A percentile compares a stretch with the other conserved stretches of the same genome.
phyloP scores from a whole-genome alignment of 176 grass and related monocot genomes.

The Alopecurus myosuroides region DNA sequence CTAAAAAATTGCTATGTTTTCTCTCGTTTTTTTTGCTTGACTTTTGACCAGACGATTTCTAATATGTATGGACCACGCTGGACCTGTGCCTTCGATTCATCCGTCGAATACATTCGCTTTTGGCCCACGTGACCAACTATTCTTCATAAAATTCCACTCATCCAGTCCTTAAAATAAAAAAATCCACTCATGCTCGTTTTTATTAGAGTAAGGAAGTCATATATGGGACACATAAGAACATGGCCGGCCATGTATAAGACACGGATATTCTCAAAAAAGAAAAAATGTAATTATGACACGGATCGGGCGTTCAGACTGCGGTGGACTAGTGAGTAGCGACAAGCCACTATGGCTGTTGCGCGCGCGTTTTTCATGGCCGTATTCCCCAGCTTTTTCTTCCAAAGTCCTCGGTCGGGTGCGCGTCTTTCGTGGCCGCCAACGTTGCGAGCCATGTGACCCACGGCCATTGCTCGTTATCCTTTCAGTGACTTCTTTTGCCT shows the following conservation, averaged over 20 bases:
- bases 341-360: neutral
- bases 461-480: neutral
- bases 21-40: neutral
- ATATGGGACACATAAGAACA: too few species aligned
- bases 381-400: neutral
- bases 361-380: slow-evolving; percentile 4
- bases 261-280: too few species aligned
- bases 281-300: too few species aligned
- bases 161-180: too few species aligned
- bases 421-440: slow-evolving; percentile 6
- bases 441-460: neutral
- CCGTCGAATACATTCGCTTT: neutral
- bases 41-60: neutral
- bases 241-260: too few species aligned
- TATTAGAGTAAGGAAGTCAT: too few species aligned
- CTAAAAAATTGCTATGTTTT: neutral
- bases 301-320: neutral
- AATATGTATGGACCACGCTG: neutral
- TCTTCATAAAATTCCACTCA: neutral
- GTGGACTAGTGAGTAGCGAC: neutral
- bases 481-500: neutral
- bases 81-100: neutral
- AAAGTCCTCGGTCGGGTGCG: neutral
- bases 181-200: too few species aligned
- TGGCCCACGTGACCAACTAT: neutral